phyloP scores from a whole-genome alignment of 352 stramenopile genomes.

The Phytophthora aleatoria region DNA sequence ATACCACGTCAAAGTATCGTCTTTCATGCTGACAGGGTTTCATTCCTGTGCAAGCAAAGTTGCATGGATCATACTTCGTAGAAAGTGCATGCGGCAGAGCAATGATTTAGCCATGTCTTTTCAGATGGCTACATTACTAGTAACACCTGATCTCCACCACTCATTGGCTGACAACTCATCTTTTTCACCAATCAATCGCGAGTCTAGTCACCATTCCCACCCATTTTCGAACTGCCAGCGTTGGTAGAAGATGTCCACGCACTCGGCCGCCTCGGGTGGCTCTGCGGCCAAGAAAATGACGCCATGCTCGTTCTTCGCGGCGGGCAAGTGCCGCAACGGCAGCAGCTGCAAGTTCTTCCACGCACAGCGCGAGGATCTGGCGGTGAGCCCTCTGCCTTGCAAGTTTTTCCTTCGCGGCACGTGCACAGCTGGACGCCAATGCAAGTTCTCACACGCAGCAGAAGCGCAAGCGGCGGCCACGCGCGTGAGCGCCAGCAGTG shows the following conservation, averaged over 20 bases:
- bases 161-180: conserved; percentile 1
- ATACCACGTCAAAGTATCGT: conserved; percentile 14
- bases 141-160: too few relatives aligned
- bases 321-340: conserved; percentile 73
- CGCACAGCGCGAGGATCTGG: conserved; percentile 41
- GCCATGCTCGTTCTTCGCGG: conserved; percentile 70
- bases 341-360: conserved; percentile 73
- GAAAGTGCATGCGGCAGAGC: background rate
- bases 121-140: background rate
- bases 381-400: conserved; percentile 52
- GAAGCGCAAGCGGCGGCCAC: conserved; percentile 26
- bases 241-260: conserved; percentile 26
- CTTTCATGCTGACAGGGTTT: too few relatives aligned
- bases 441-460: conserved; percentile 68
- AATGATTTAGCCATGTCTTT: background rate
- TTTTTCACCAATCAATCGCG: conserved; percentile 33
- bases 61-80: too few relatives aligned
- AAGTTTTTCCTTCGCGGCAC: conserved; percentile 76
- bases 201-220: conserved; percentile 1
- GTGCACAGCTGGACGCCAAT: conserved; percentile 65
- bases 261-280: conserved; percentile 20
- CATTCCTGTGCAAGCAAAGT: too few relatives aligned
- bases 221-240: conserved; percentile 21
- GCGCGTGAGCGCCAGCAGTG: conserved; percentile 43
- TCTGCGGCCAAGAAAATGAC: conserved; percentile 27